Base-by-base conservation (phyloP, 202 grass and related monocot genomes). In the Brachypodium distachyon region DNA sequence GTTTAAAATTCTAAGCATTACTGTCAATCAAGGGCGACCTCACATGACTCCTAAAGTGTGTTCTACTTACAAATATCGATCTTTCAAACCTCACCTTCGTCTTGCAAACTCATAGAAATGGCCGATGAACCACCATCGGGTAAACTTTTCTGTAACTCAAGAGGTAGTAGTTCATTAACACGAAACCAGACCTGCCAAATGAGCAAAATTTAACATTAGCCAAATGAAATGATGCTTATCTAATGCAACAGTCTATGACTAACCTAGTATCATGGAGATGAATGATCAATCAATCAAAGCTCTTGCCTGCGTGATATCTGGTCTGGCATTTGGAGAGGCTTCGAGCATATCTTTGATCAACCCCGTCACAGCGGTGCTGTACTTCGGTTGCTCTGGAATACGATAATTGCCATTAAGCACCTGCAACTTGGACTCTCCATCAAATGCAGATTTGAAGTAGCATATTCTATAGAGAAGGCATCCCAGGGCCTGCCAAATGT, bases 391-490 rank as follows among this genome's bases (percentile, higher is more conserved):
- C 50, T 96, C 92, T 53, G 81, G 89, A 54, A 96, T 96, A 37
- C 78, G 83, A 80, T 96, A 96, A 77, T 92, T 96, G 43, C 89
- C 89, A 82, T 96, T 96, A 33, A 96, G 89, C 47, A 96, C 80
- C 56, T 92, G 92, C 76, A 96, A 73, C 86, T 96, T 92, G 76
- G 89, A 96, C 73, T 96, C 89, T 54, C 92, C 89, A 64, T 96
- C 92, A 83, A 96, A 92, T 68, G 89, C 89, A 21, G 77, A 89
- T 84, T 92, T 96, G 43, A 92, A 83, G 67, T 92, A 96, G 78
- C 89, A 92, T 59, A 96, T 87, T 85, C 92, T 89, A 67, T 92
- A 96, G 22, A 96, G 72, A 84, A 96, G 88, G 32, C 92, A 96
- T 56, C 92, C 92, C 78, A 96, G 61, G 47, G 92, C 92, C 92